phyloP scores from a whole-genome alignment of 306 rosid species.

The Hippophae gyantsensis region DNA sequence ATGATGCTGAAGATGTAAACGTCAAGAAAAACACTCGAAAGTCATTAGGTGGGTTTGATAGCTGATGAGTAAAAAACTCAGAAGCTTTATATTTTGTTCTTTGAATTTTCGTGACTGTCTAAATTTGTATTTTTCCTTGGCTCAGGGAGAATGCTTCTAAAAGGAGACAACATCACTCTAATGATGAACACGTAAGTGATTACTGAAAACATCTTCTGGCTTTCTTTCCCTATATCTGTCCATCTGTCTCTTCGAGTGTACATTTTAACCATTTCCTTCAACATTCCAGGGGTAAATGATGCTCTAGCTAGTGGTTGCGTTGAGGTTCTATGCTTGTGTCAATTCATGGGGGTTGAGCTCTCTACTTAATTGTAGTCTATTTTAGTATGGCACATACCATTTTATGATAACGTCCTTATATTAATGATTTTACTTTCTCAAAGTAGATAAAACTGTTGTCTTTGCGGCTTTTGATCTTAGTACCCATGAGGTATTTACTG shows the following conservation, averaged over 20 bases:
- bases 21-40: constrained; percentile 71
- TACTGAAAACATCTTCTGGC: neutral
- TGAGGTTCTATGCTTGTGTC: constrained; percentile 4
- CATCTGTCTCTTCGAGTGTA: neutral
- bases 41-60: constrained; percentile 34
- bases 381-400: neutral
- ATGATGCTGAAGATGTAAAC: constrained; percentile 68
- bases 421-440: neutral
- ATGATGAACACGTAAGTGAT: constrained; percentile 78
- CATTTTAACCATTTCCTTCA: neutral
- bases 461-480: neutral
- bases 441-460: neutral
- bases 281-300: constrained; percentile 60
- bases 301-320: constrained; percentile 1
- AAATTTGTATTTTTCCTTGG: neutral
- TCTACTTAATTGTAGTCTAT: neutral
- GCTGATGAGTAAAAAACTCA: neutral
- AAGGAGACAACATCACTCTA: constrained; percentile 83
- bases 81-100: neutral
- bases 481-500: too few relatives aligned
- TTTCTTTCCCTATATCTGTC: neutral
- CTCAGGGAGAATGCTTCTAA: constrained; percentile 77
- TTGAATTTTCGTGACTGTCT: constrained; percentile 8
- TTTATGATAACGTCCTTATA: constrained; percentile 3
- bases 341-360: constrained; percentile 10